Base-by-base conservation (phyloP, 2,329 filamentous ascomycete species). In the Calonectria leucothoes region DNA sequence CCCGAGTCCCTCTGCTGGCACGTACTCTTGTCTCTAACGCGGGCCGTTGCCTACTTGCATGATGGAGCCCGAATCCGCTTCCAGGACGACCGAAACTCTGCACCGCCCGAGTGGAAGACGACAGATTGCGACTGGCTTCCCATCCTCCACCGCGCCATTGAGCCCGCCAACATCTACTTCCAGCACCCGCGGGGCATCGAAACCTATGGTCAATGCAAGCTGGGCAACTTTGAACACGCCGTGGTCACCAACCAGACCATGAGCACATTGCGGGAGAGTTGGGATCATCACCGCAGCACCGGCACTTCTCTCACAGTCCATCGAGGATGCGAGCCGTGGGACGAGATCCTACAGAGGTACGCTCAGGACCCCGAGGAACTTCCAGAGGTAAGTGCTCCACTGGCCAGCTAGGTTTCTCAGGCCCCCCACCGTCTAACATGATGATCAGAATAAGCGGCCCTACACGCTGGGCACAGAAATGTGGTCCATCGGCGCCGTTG, bases 1-100 rank as follows among this genome's bases (percentile, higher is more conserved):
- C 89, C 89, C 0, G 89, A 91, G 76, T 84, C 85, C 3, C 82
- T 91, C 15, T 89, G 89, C 74, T 91, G 89, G 89, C 89, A 91
- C 76, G 89, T 91, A 11, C 82, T 88, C 15, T 79, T 83, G 14
- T 87, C 86, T 10, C 80, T 91, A 59, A 80, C 88, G 17, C 83
- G 84, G n/a, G 89, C 88, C 3, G 83, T 91, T 48, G 80, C 86
- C 35, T 91, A 87, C 84, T 81, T 91, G 25, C 90, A 91, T 78
- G 85, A 89, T 55, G 89, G 89, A 20, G 81, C 82, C 66, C 80
- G 80, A 6, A 75, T 82, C 15, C 74, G 77, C 49, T 37, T 39
- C 48, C 33, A 31, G 17, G 33, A 31, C 8, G 49, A 33, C 72
- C 73, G 25, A 66, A 80, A 45, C 61, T 67, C 45, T 35, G 63